Evolutionary conservation across 192 early-diverging fungal genomes (phyloP).

Genomic region (Dimargaris xerosporica): DNA sequence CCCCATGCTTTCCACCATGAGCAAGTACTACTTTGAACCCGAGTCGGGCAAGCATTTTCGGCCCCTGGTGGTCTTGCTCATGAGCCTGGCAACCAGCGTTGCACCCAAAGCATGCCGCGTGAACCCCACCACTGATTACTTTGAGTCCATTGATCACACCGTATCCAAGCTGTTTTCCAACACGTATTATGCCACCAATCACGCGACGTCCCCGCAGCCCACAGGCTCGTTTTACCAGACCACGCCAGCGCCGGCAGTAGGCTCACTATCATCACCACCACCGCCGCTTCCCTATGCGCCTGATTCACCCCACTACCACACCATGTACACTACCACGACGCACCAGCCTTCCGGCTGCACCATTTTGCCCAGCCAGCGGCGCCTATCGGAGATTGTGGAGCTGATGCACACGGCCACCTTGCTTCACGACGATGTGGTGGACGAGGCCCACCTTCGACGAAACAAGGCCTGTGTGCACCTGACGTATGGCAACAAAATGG

Average conservation of each 20-base stretch:
- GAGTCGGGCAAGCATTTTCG: constrained; percentile 80
- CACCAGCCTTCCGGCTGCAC: constrained; percentile 13
- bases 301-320: background rate
- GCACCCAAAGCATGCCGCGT: constrained; percentile 34
- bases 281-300: background rate
- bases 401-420: constrained; percentile 97
- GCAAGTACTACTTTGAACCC: constrained; percentile 74
- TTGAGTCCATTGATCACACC: constrained; percentile 41
- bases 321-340: background rate
- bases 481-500: constrained; percentile 94
- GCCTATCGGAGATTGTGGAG: constrained; percentile 92
- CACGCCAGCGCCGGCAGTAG: background rate
- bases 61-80: constrained; percentile 78
- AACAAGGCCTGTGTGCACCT: constrained; percentile 62
- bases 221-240: background rate
- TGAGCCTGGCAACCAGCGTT: constrained; percentile 68
- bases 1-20: constrained; percentile 77
- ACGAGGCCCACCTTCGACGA: constrained; percentile 57
- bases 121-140: constrained; percentile 29
- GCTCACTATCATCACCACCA: no score
- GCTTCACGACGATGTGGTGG: constrained; percentile 90
- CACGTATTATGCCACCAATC: constrained; percentile 10
- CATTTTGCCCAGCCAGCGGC: constrained; percentile 75
- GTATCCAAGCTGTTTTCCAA: constrained; percentile 32
- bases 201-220: background rate